Conservation (phyloP, 345 rosid genomes). For the Fremontodendron californicum region DNA sequence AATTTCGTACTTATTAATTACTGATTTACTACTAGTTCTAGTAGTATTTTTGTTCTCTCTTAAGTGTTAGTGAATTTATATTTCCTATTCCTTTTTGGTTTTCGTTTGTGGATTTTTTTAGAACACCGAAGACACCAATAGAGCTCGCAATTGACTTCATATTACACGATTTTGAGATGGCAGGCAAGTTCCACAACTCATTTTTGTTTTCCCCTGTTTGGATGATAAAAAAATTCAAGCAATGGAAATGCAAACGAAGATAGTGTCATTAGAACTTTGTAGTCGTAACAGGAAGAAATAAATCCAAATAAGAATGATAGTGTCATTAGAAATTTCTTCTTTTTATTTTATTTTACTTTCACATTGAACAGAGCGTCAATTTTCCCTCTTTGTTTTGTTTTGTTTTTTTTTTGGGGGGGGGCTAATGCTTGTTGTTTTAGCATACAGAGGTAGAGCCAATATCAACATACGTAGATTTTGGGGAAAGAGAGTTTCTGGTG, state of each 20-base stretch:
- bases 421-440: background rate
- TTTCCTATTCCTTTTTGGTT: background rate
- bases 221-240: constrained; percentile 10
- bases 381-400: background rate
- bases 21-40: background rate
- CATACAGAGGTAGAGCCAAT: constrained; percentile 88
- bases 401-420: too few species aligned
- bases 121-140: constrained; percentile 80
- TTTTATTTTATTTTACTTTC: background rate
- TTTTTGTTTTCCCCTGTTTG: constrained; percentile 13
- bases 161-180: constrained; percentile 98
- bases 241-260: constrained; percentile 1
- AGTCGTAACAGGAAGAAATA: too few species aligned
- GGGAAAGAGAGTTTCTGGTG: constrained; percentile 85
- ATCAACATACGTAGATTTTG: constrained; percentile 85
- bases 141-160: constrained; percentile 99
- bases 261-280: too few species aligned
- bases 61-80: background rate
- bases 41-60: background rate
- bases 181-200: constrained; percentile 46
- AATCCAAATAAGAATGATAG: too few species aligned
- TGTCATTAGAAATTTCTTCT: background rate
- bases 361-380: background rate
- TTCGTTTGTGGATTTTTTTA: constrained; percentile 13
- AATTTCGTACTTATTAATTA: background rate